Base-by-base conservation (phyloP, 2,329 filamentous ascomycete genomes). In the Aspergillaceae sp. region DNA sequence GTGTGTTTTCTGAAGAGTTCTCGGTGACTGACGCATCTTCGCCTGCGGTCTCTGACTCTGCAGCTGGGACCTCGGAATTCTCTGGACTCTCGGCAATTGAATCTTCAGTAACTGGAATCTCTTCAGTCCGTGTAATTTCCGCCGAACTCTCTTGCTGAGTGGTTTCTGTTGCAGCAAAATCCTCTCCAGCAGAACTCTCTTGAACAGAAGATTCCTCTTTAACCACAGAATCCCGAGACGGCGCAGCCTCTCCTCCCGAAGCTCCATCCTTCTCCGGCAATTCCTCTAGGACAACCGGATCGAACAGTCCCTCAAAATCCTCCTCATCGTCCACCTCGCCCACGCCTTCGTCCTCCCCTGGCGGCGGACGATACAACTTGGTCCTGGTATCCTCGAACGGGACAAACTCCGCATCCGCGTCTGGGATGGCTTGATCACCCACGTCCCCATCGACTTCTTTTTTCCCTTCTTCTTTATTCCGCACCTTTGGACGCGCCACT, bases 221-320 rank as follows among this genome's bases (percentile, higher is more conserved):
- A 11, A 35, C 19, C 34, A 6, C 19, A 10, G 3, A 10, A 36
- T 19, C 34, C n/a, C 26, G 34, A 19, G 19, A 19, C 10, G n/a
- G n/a, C n/a, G 8, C 34, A 36, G 34, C 5, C 34, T 36, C n/a
- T 2, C 2, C 3, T 2, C 19, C 10, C n/a, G 10, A 10, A n/a
- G 34, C 19, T 10, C n/a, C 34, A 36, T 9, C 34, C 19, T 36
- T 5, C 32, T 10, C 34, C 34, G 34, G 11, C 34, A 44, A 40
- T 33, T 46, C 46, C 1, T 43, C 44, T 1, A 53, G 41, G 27
- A 58, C 43, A 42, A 58, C 59, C 42, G 53, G 67, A 48, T 64
- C 68, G 59, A 65, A 75, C 37, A 69, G 47, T 26, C 53, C 51
- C 28, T 63, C 57, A 8, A 63, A 62, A 27, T 57, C 50, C 41